These are phyloP conservation scores for Oryza brachyantha DNA, from an alignment of 176 grass and related monocot species.

Conservation along the genomic window DNA sequence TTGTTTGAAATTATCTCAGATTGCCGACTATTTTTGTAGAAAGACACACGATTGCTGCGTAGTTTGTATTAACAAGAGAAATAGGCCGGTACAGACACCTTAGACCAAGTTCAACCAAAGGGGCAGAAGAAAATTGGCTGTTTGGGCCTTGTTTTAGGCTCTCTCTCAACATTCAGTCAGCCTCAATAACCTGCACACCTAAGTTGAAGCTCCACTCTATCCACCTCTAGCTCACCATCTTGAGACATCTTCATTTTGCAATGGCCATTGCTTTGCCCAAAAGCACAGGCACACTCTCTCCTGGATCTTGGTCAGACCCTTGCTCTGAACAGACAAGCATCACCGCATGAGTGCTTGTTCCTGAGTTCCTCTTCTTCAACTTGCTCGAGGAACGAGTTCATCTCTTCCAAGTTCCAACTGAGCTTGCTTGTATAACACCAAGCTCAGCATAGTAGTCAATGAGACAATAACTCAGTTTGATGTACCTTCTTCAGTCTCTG, in stretches of 20 bases:
- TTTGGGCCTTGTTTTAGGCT: neutral
- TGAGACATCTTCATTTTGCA: neutral
- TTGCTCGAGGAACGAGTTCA: conserved; percentile 17
- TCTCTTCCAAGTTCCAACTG: conserved; percentile 4
- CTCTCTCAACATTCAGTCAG: neutral
- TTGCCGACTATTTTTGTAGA: neutral
- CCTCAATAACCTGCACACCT: neutral
- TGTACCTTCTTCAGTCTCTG: neutral
- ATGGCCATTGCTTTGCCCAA: neutral
- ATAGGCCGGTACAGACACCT: neutral
- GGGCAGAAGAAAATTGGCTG: neutral
- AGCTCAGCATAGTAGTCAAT: neutral
- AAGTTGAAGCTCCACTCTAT: neutral
- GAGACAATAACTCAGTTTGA: neutral
- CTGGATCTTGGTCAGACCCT: too few relatives aligned
- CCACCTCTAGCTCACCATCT: neutral
- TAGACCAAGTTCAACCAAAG: neutral
- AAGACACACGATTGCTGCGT: neutral
- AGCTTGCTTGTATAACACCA: conserved; percentile 29
- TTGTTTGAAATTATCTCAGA: too few relatives aligned
- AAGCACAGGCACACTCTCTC: neutral
- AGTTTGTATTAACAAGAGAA: neutral
- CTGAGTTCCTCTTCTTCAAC: neutral
- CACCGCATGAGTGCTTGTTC: neutral
- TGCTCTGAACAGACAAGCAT: too few relatives aligned